Evolutionary conservation across 345 rosid genomes (phyloP).

Genomic region (Lepidium aucheri): DNA sequence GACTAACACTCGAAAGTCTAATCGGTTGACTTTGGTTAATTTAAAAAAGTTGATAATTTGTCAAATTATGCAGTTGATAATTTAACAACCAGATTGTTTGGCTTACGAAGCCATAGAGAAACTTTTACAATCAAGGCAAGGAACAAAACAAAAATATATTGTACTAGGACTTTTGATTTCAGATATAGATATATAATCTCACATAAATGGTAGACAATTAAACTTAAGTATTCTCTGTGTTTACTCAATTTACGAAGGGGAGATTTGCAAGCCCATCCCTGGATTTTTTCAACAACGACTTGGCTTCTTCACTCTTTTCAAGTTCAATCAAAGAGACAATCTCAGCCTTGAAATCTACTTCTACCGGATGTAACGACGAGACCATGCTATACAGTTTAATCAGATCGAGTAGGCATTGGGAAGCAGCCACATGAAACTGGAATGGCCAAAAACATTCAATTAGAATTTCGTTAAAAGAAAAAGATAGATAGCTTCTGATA

Average conservation of each 20-base stretch:
- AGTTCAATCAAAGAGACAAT: conserved; percentile 49
- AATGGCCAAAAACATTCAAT: not conserved
- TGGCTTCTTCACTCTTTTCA: conserved; percentile 76
- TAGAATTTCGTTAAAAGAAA: not conserved
- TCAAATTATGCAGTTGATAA: no score
- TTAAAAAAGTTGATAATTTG: no score
- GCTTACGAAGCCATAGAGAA: no score
- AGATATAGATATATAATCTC: no score
- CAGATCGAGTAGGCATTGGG: conserved; percentile 66
- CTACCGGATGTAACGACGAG: conserved; percentile 23
- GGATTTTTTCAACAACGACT: conserved; percentile 55
- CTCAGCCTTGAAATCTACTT: conserved; percentile 40
- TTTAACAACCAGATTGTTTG: no score
- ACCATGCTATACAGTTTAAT: conserved; percentile 33
- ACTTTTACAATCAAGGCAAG: no score
- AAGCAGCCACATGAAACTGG: conserved; percentile 77
- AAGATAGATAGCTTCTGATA: not conserved
- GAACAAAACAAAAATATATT: no score
- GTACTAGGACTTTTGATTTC: no score
- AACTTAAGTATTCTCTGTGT: not conserved
- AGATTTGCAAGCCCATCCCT: conserved; percentile 41
- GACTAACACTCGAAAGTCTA: no score
- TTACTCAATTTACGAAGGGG: not conserved
- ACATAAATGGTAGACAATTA: not conserved
- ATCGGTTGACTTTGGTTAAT: no score